Base-by-base conservation (phyloP, 345 rosid species). In the Lumnitzera racemosa region DNA sequence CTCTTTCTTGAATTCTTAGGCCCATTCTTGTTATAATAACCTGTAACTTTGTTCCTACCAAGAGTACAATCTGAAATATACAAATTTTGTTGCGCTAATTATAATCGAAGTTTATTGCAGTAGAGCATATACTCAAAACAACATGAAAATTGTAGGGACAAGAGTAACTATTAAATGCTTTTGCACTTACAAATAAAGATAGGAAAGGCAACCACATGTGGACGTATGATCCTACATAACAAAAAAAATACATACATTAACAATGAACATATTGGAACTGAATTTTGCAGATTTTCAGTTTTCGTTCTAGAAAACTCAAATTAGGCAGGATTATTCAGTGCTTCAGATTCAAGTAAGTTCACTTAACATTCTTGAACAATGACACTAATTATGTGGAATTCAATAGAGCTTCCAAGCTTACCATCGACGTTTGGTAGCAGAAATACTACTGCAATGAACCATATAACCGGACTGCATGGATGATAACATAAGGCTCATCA, bases 21-120 rank as follows among this genome's bases (percentile, higher is more conserved):
- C 94, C 99, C 79, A 95, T 53, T 67, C 80, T 81, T 5, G 99
- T 88, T 68, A 95, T 90, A 62, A 88, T 82, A 76, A 95, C 76
- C 81, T 90, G 96, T 11, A 95, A 80, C 79, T 95, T 88, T 49
- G 96, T 62, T 62, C 99, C 99, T 6, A 95, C 70, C 78, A 83
- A 15, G 57, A 95, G 67, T 43, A 86, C 81, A 49, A 83, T 62
- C 94, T 87, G 84, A 52, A 59, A 36, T 36, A 36, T 9, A 15
- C 52, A 49, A 48, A 27, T 55, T 49, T 25, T 24, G 17, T 20
- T 27, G 43, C n/a, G n/a, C 7, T 29, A 24, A 3, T 36, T 36
- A 7, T 6, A 49, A 59, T 24, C 52, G 25, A 48, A n/a, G 46
- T 49, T 25, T 24, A 25, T 20, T 47, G 48, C 25, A 25, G 15